Evolutionary conservation across 768 basidiomycete species (phyloP).

Genomic region (Lentinula sp.): DNA sequence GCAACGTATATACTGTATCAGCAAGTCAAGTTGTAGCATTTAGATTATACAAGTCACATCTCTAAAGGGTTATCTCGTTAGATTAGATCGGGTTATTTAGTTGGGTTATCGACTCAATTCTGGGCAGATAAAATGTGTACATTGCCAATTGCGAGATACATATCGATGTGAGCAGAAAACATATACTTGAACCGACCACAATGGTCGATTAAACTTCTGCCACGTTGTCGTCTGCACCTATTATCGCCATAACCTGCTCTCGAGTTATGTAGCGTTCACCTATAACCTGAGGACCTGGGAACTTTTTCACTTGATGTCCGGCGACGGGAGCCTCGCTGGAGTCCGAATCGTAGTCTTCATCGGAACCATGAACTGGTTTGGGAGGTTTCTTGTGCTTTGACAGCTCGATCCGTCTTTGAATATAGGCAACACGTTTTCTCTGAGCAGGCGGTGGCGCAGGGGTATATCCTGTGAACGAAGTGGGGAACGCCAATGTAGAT

Average conservation of each 20-base stretch:
- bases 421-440: slow-evolving; percentile 25
- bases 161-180: not conserved
- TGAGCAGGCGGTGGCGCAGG: slow-evolving; percentile 35
- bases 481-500: slow-evolving; percentile 11
- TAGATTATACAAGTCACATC: not conserved
- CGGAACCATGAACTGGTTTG: not conserved
- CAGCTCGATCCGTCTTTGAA: slow-evolving; percentile 21
- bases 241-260: not conserved
- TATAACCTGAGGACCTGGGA: not conserved
- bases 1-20: too few species aligned
- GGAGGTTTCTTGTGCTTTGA: not conserved
- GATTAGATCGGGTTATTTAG: not conserved
- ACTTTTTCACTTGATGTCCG: not conserved
- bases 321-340: not conserved
- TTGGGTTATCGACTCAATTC: too few species aligned
- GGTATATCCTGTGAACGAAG: slow-evolving; percentile 26
- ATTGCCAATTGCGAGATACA: not conserved
- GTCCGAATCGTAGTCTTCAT: not conserved
- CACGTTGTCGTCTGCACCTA: not conserved
- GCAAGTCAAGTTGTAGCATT: not conserved
- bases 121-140: not conserved
- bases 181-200: not conserved
- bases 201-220: not conserved
- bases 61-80: not conserved
- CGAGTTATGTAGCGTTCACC: not conserved